Evolutionary conservation across 192 early-diverging fungal species (phyloP).

Genomic region (Entrophospora sp.): DNA sequence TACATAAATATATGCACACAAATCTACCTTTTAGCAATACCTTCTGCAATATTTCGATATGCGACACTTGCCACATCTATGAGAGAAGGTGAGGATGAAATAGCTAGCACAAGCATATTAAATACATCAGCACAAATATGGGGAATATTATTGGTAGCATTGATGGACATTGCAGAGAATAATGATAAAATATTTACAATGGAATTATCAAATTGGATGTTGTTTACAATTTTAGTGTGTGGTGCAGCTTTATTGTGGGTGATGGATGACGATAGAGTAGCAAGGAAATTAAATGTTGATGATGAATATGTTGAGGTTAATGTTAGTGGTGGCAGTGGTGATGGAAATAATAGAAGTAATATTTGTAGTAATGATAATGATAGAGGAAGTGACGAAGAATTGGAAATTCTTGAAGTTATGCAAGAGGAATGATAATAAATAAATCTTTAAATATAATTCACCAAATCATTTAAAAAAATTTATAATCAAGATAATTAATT

Average conservation of each 20-base stretch:
- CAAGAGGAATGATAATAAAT: too few species aligned
- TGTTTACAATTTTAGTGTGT: background rate
- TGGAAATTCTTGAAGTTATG: too few species aligned
- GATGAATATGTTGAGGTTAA: background rate
- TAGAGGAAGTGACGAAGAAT: too few species aligned
- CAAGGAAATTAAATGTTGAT: too few species aligned
- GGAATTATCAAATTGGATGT: slow-evolving; percentile 21
- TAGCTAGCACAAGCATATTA: slow-evolving; percentile 31
- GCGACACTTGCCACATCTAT: slow-evolving; percentile 29
- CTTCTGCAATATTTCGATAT: slow-evolving; percentile 34
- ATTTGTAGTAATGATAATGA: too few species aligned
- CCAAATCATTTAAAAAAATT: too few species aligned
- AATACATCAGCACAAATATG: slow-evolving; percentile 27
- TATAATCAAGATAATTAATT: background rate
- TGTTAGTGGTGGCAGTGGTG: background rate
- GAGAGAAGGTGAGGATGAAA: slow-evolving; percentile 15
- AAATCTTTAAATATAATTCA: too few species aligned
- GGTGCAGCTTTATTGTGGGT: background rate
- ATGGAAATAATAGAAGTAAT: background rate
- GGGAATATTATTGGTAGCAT: slow-evolving; percentile 24
- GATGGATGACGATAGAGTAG: too few species aligned
- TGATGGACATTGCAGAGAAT: slow-evolving; percentile 33
- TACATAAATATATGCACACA: too few species aligned
- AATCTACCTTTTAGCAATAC: slow-evolving; percentile 30
- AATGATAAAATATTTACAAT: slow-evolving; percentile 24